phyloP scores from a whole-genome alignment of 768 basidiomycete genomes.

The Tulasnella sp. region DNA sequence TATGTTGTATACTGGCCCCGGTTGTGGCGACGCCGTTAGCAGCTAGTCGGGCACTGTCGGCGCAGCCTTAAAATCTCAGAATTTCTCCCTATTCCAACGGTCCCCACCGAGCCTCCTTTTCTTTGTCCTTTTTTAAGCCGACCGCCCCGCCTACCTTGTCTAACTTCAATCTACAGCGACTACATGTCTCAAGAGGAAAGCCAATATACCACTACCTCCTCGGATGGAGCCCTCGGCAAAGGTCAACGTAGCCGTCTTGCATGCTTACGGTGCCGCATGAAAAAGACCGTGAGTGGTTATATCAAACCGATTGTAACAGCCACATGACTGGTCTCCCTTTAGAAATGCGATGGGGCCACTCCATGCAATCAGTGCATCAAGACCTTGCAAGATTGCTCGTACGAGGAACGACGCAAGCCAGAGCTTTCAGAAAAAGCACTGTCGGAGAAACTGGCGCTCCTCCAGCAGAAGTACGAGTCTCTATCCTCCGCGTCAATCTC shows the following conservation, averaged over 20 bases:
- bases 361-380: constrained; percentile 24
- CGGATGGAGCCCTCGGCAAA: not conserved
- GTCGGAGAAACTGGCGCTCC: constrained; percentile 8
- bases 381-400: constrained; percentile 19
- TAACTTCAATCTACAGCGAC: constrained; percentile 1
- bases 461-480: constrained; percentile 11
- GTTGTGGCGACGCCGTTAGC: not conserved
- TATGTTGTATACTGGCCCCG: not conserved
- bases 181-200: constrained; percentile 1
- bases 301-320: not conserved
- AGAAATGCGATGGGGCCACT: constrained; percentile 23
- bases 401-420: constrained; percentile 18
- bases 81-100: not conserved
- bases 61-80: not conserved
- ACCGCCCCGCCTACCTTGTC: not conserved
- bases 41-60: not conserved
- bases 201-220: not conserved
- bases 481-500: constrained; percentile 8
- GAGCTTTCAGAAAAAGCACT: constrained; percentile 21
- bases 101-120: not conserved
- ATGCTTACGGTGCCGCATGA: constrained; percentile 16
- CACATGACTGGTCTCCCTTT: not conserved
- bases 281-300: constrained; percentile 14
- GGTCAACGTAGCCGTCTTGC: constrained; percentile 16
- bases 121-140: not conserved